Evolutionary conservation across 192 early-diverging fungal genomes (phyloP), one percentile per base, ranked within the genome.

Genomic region (Podila epigama): DNA sequence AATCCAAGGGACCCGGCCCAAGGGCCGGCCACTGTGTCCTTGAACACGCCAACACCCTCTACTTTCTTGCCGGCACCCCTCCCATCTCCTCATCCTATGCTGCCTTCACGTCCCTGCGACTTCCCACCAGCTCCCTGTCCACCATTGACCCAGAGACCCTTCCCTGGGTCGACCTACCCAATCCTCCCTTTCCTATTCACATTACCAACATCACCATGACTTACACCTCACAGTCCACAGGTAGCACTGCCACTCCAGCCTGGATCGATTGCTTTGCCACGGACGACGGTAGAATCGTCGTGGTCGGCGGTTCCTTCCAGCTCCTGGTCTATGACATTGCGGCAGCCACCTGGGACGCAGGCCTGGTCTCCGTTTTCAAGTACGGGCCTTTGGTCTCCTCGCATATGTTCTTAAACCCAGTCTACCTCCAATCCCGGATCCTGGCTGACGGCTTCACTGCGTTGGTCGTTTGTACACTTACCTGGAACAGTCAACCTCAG

Each of bases 231-330:
- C 29, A 27, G 18, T 31, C 53, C 0, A 34, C 73, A 3, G n/a
- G n/a, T n/a, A n/a, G n/a, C n/a, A 64, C 50, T 2, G 42, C 57
- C 0, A 60, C 73, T 4, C 73, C 73, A 39, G 35, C 60, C 5
- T 77, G 73, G 73, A 68, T 54, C 5, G 73, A 77, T 41, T 77
- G 73, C 39, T 77, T 77, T 51, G 73, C 73, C 4, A 77, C 73
- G 16, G 60, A 68, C 32, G 73, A 77, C 32, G 73, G 73, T 1
- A 59, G 66, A 16, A 68, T 77, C 27, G 61, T 77, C 0, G 73
- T 77, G 4, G 73, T 77, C 9, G 73, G 73, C 11, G 73, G 73
- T 12, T 59, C 55, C 11, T 63, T 59, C 3, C 73, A 77, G 22
- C 2, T 68, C 12, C 27, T 77, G 5, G 66, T 63, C 0, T 77